These are phyloP conservation scores for Areca catechu DNA, from an alignment of 176 grass and related monocot genomes.

Conservation along the genomic window DNA sequence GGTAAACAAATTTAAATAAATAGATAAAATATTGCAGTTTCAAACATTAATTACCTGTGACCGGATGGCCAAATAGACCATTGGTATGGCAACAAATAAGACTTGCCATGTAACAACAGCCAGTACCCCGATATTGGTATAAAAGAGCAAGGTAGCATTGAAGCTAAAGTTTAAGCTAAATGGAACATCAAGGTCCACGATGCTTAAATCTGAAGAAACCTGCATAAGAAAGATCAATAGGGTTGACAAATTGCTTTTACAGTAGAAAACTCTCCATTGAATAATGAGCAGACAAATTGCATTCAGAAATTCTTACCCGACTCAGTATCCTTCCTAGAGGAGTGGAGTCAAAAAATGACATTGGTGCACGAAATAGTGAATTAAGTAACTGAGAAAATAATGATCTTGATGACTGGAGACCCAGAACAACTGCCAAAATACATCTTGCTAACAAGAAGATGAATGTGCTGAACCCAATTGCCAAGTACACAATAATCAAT, in stretches of 20 bases:
- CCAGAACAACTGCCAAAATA: conserved; percentile 38
- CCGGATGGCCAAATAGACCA: conserved; percentile 52
- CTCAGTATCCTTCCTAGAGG: conserved; percentile 89
- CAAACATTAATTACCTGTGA: conserved; percentile 59
- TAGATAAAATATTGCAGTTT: background rate
- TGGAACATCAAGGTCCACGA: conserved; percentile 86
- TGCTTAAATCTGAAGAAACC: conserved; percentile 83
- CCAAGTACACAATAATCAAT: conserved; percentile 71
- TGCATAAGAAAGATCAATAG: conserved; percentile 18
- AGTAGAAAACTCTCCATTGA: background rate
- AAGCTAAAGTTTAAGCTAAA: conserved; percentile 47
- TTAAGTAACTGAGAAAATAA: conserved; percentile 72
- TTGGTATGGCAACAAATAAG: conserved; percentile 57
- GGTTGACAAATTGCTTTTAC: background rate
- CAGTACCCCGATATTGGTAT: conserved; percentile 69
- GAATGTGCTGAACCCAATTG: conserved; percentile 49
- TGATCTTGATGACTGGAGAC: conserved; percentile 72
- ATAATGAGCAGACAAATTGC: conserved; percentile 3
- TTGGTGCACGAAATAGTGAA: conserved; percentile 71
- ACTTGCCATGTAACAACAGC: conserved; percentile 91
- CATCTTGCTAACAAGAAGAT: conserved; percentile 64
- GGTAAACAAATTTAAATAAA: conserved; percentile 10
- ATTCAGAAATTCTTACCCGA: conserved; percentile 46
- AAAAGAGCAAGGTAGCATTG: conserved; percentile 51
- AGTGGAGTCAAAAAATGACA: conserved; percentile 91